A percentile compares a stretch with the other conserved stretches of the same genome.
These are phyloP conservation scores for Saccharomyces paradoxus DNA, from an alignment of 805 yeast species.

Conservation along the genomic window DNA sequence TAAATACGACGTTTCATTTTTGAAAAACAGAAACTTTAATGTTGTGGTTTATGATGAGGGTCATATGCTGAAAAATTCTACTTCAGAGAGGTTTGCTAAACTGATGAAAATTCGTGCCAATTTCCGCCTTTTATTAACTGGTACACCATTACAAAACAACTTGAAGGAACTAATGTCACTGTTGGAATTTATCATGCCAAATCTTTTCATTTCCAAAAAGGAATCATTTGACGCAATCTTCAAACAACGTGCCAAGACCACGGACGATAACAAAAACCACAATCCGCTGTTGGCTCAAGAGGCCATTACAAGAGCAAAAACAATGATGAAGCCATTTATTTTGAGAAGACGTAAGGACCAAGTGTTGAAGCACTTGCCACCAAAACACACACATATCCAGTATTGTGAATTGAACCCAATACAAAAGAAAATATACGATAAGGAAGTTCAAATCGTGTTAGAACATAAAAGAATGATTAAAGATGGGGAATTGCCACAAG, in stretches of 20 bases:
- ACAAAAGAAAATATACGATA: constrained; percentile 54
- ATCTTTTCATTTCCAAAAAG: constrained; percentile 67
- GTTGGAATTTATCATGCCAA: constrained; percentile 84
- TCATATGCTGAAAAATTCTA: constrained; percentile 87
- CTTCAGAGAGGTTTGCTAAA: constrained; percentile 78
- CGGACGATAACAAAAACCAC: constrained; percentile 41
- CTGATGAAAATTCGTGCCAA: constrained; percentile 75
- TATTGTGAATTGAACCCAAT: constrained; percentile 52
- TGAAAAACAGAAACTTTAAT: constrained; percentile 68
- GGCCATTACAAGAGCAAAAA: constrained; percentile 86
- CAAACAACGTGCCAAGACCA: constrained; percentile 77
- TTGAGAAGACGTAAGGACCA: constrained; percentile 86
- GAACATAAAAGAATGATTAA: constrained; percentile 27
- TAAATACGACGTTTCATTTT: constrained; percentile 70
- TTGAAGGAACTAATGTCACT: constrained; percentile 82
- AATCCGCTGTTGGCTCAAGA: constrained; percentile 83
- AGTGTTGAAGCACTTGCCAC: constrained; percentile 82
- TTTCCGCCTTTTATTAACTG: constrained; percentile 84
- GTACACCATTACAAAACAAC: constrained; percentile 95
- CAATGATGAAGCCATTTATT: constrained; percentile 98
- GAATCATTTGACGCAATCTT: constrained; percentile 78
- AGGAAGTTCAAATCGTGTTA: constrained; percentile 40
- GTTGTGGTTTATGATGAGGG: constrained; percentile 96
- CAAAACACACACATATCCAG: constrained; percentile 55
- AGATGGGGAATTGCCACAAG: constrained; percentile 16